Evolutionary conservation across 768 basidiomycete species (phyloP).

Genomic region (Boletellus emodensis): DNA sequence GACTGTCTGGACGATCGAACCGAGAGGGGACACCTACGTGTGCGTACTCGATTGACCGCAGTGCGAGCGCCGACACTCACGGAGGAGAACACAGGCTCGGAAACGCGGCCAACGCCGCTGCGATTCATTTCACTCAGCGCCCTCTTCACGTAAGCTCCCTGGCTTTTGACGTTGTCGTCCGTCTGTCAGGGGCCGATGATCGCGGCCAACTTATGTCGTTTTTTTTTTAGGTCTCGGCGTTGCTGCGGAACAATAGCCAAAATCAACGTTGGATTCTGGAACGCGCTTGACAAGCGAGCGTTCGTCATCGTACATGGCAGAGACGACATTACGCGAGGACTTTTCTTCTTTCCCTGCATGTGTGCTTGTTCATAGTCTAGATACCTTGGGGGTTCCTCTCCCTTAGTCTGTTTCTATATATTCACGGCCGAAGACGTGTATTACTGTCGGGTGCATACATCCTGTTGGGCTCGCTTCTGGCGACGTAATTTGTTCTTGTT

Average conservation of each 20-base stretch:
- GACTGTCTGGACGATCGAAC: conserved; percentile 1
- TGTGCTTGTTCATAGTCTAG: background rate
- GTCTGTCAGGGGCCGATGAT: background rate
- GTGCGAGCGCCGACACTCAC: background rate
- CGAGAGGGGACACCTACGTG: conserved; percentile 2
- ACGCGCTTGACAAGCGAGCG: background rate
- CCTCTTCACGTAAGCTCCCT: background rate
- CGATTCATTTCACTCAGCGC: conserved; percentile 1
- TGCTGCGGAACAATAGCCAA: conserved; percentile 3
- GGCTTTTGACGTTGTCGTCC: too few relatives aligned
- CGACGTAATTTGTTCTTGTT: background rate
- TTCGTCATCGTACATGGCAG: background rate
- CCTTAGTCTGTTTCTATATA: background rate
- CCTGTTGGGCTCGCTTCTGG: background rate
- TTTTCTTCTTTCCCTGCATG: background rate
- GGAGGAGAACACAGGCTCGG: background rate
- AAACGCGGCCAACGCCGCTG: conserved; percentile 8
- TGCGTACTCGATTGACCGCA: background rate
- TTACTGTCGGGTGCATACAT: background rate
- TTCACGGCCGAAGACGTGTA: background rate
- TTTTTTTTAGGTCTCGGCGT: background rate
- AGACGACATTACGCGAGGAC: background rate
- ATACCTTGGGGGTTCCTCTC: background rate
- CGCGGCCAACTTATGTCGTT: background rate
- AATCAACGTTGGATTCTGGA: conserved; percentile 13